Evolutionary conservation across 2,329 filamentous ascomycete species (phyloP).

Genomic region (Trichoderma sp.): DNA sequence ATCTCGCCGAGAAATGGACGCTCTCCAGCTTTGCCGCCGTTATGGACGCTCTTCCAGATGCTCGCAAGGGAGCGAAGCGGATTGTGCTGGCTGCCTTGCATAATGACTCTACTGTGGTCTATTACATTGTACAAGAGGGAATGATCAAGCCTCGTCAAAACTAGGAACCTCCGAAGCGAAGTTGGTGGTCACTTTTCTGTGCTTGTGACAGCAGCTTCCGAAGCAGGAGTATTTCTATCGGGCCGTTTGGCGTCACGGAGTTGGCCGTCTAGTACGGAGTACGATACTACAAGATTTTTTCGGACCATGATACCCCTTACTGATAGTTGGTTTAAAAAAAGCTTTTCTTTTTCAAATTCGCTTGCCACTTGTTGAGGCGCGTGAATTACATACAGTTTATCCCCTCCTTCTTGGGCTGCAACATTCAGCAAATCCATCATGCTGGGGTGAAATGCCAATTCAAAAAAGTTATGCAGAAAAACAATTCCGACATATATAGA

Average conservation of each 20-base stretch:
- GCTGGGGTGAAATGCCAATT: neutral
- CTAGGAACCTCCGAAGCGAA: constrained; percentile 38
- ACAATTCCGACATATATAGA: constrained; percentile 13
- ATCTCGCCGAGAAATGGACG: constrained; percentile 70
- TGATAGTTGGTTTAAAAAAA: neutral
- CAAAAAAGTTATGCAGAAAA: constrained; percentile 12
- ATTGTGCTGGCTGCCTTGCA: constrained; percentile 72
- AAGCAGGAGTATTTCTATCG: neutral
- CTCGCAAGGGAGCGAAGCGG: constrained; percentile 57
- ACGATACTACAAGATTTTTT: neutral
- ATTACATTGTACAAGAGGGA: constrained; percentile 83
- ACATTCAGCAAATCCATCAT: neutral
- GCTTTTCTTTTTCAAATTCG: neutral
- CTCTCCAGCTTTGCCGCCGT: constrained; percentile 63
- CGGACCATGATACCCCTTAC: neutral
- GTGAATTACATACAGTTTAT: neutral
- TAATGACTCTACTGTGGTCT: constrained; percentile 78
- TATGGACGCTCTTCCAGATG: constrained; percentile 61
- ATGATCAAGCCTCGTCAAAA: constrained; percentile 84
- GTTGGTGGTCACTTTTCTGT: neutral
- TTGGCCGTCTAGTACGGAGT: constrained; percentile 4
- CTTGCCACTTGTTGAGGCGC: neutral
- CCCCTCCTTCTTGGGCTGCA: neutral
- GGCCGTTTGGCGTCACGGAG: constrained; percentile 12
- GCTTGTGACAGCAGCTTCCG: neutral